Evolutionary conservation across 345 rosid genomes (phyloP), one percentile per base, ranked within the genome.

Genomic region (Zanthoxylum bungeanum): DNA sequence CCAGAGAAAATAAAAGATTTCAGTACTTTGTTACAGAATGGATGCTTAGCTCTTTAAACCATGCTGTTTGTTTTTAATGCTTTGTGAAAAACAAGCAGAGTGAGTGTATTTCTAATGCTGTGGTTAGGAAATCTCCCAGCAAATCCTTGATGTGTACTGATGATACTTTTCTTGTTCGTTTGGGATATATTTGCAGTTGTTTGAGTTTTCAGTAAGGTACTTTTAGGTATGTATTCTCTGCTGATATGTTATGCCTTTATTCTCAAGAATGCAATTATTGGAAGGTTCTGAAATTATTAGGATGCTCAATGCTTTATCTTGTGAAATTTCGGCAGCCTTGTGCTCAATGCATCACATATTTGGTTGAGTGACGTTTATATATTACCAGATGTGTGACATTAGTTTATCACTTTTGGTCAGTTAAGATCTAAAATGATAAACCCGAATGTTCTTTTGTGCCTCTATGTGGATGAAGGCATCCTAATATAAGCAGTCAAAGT

Each of bases 401-500:
- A n/a, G 16, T 31, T 19, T 27, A 25, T 57, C 22, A 22, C 30
- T 44, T 34, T 56, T 17, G 2, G 19, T 42, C 39, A 42, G 27
- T 56, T 56, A 10, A 57, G 28, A 39, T 56, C n/a, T 28, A 21
- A 64, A 64, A 42, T 16, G 40, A 40, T 12, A 36, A 28, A 34
- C 24, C 69, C 53, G 51, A 50, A 46, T 25, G 24, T 14, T 37
- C 14, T 61, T 52, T 63, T 58, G 33, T n/a, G 34, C 68, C 28
- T 62, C 50, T 60, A 8, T 7, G n/a, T 61, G 59, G 66, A 62
- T 76, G 51, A 73, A 96, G 99, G 99, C 99, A 96, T 70, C 99
- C 99, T 9, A 96, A 96, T 75, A 91, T 93, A 19, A 96, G 99
- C 89, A 93, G 99, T 71, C 99, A 96, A 77, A 96, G 97, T 68